These are phyloP conservation scores for Apiospora koreana DNA, from an alignment of 2,329 filamentous ascomycete genomes.

Conservation along the genomic window DNA sequence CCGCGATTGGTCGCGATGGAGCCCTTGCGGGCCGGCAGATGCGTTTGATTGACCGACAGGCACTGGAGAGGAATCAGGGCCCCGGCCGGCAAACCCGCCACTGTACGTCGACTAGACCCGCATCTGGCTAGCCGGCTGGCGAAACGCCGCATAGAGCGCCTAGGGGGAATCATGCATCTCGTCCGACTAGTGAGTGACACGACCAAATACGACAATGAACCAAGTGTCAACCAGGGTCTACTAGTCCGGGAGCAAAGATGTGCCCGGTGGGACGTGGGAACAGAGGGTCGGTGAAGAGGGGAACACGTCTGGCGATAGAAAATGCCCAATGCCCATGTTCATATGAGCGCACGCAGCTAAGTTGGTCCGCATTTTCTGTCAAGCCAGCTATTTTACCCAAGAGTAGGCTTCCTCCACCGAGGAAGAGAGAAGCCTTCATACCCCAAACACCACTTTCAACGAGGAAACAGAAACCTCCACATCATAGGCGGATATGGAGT, in stretches of 20 bases:
- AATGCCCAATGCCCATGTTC: not conserved
- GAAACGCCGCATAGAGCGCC: not conserved
- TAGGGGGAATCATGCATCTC: not conserved
- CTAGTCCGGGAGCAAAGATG: not conserved
- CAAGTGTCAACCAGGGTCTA: not conserved
- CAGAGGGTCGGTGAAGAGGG: not conserved
- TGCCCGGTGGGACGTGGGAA: not conserved
- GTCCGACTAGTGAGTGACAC: conserved; percentile 5
- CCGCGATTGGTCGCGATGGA: not conserved
- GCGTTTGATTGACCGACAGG: conserved; percentile 1
- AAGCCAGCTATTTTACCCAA: not conserved
- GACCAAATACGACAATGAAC: not conserved
- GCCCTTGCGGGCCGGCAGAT: not conserved
- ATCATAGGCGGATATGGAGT: conserved; percentile 6
- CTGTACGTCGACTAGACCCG: not conserved
- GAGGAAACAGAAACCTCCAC: not conserved
- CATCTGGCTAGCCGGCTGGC: not conserved
- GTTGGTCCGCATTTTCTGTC: conserved; percentile 1
- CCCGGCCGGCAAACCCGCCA: not conserved
- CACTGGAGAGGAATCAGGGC: not conserved
- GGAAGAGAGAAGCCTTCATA: not conserved
- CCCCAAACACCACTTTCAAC: not conserved
- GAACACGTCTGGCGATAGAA: not conserved
- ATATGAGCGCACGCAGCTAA: not conserved
- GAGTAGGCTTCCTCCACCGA: not conserved